Conservation (phyloP, 768 basidiomycete species). For the Mycena indigotica region DNA sequence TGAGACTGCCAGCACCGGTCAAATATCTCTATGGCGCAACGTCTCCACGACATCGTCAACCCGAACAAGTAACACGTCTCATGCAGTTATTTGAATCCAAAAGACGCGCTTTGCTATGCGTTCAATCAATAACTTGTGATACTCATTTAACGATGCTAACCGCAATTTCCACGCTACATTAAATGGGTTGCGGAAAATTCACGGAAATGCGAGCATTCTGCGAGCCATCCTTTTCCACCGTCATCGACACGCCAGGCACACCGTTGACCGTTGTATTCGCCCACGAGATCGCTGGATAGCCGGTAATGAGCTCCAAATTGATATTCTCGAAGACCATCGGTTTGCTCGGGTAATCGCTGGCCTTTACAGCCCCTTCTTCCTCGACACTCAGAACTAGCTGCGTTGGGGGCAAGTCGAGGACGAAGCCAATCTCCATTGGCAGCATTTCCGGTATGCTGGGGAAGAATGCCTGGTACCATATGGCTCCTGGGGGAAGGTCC, state of each 20-base stretch:
- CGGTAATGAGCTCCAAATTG: neutral
- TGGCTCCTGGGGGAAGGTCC: too few relatives aligned
- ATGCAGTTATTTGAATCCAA: too few relatives aligned
- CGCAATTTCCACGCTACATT: too few relatives aligned
- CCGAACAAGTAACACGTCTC: too few relatives aligned
- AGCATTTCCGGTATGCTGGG: neutral
- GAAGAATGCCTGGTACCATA: too few relatives aligned
- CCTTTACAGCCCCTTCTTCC: neutral
- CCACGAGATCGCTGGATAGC: neutral
- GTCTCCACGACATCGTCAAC: too few relatives aligned
- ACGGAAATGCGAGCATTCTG: neutral
- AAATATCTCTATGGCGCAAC: too few relatives aligned
- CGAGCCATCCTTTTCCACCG: neutral
- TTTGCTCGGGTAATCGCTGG: neutral
- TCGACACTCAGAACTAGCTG: neutral
- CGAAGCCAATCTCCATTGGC: neutral
- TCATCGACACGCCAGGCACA: neutral
- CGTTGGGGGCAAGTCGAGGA: neutral
- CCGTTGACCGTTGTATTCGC: neutral
- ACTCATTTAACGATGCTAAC: too few relatives aligned
- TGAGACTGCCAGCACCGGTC: too few relatives aligned
- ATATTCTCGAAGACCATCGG: neutral
- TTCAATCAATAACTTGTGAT: too few relatives aligned
- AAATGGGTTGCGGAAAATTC: too few relatives aligned
- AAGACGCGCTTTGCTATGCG: too few relatives aligned